Conservation (phyloP, 2,329 filamentous ascomycete genomes). For the Geosmithia flava region DNA sequence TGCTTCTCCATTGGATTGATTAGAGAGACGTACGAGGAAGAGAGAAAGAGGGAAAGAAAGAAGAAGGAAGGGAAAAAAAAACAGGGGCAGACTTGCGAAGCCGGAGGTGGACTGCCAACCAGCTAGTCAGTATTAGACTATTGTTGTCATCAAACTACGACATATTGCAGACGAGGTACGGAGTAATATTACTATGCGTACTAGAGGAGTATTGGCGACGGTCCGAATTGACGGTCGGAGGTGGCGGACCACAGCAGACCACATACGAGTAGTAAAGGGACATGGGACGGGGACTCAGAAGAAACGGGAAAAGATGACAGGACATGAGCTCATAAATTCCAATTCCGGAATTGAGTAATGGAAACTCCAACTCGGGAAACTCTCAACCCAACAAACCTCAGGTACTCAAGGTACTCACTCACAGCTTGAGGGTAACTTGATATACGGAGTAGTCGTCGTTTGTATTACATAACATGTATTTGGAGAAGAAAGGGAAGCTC, state of each 20-base stretch:
- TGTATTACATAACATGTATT: too few relatives aligned
- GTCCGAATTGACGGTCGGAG: not conserved
- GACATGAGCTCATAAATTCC: not conserved
- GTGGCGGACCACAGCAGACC: not conserved
- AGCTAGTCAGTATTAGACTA: not conserved
- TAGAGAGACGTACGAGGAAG: too few relatives aligned
- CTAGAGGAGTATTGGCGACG: not conserved
- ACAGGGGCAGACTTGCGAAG: not conserved
- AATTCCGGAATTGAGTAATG: slow-evolving; percentile 2
- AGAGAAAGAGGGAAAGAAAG: not conserved
- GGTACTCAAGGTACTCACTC: too few relatives aligned
- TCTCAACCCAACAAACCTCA: too few relatives aligned
- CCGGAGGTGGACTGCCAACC: not conserved
- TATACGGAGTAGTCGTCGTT: too few relatives aligned
- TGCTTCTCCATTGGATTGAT: too few relatives aligned
- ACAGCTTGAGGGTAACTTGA: too few relatives aligned
- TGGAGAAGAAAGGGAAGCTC: too few relatives aligned
- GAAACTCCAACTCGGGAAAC: too few relatives aligned
- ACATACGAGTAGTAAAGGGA: not conserved
- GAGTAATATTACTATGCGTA: slow-evolving; percentile 1
- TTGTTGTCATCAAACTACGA: not conserved
- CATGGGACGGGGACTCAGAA: too few relatives aligned
- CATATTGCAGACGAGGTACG: not conserved
- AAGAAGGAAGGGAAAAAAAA: not conserved
- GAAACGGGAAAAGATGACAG: not conserved